Base-by-base conservation (phyloP, 345 rosid genomes). In the Sisymbrium irio region DNA sequence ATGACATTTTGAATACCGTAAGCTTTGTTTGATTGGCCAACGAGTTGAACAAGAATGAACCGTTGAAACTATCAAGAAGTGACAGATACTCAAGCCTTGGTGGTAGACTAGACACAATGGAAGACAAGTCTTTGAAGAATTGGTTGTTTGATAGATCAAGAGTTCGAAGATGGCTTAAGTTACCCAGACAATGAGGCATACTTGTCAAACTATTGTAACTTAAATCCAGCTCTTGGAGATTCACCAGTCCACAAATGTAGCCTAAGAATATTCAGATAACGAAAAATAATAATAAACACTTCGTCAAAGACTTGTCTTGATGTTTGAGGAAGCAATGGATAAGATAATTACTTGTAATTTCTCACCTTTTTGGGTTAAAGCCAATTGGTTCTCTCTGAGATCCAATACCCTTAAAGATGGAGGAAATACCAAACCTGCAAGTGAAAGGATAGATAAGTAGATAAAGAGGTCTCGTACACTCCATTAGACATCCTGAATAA, bases 141-240 rank as follows among this genome's bases (percentile, higher is more conserved):
- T 12, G n/a, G 44, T 40, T 12, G 44, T 40, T 0, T 2, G 64
- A 63, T 2, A 73, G 51, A 63, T 63, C 56, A 39, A 72, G 53
- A 13, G 62, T 57, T 41, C 63, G 54, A 30, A 72, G 77, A 37
- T 9, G 32, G 1, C 25, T 62, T 57, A 72, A 22, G 62, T 63
- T 72, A 28, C 17, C 4, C 0, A 72, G 14, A 11, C 14, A 39
- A 39, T 39, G 0, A 39, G 14, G 42, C 42, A 39, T 37, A 11
- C 4, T 37, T 37, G 44, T 40, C 15, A 40, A 40, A 12, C 2
- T n/a, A 40, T 40, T 40, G 0, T 1, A 12, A 1, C 44, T 12
- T 15, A 73, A 37, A 63, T 44, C 71, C 5, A 73, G 32, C 62
- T 72, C 76, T 2, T 2, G 19, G 3, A 72, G 76, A 28, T 62